Evolutionary conservation across 2,329 filamentous ascomycete genomes (phyloP), one percentile per base, ranked within the genome.

Genomic region (Trichoderma atroviride): DNA sequence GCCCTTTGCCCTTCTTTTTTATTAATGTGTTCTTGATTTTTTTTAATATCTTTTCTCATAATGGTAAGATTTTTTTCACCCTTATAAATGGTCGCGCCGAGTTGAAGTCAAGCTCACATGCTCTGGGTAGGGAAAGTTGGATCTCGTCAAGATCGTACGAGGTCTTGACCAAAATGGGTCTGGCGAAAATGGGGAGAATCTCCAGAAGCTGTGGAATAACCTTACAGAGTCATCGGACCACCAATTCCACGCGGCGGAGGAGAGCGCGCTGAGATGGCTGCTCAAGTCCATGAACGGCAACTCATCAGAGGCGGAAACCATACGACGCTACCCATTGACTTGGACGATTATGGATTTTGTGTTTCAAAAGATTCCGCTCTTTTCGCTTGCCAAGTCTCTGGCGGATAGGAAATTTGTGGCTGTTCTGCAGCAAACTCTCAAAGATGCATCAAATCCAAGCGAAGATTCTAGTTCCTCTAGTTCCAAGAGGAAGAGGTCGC

Each of bases 301-400:
- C 52, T 78, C 79, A 29, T 79, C 80, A 37, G 77, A 82, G 47
- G 83, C 85, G 64, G 86, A 88, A 75, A 84, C 81, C 52, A 74
- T 88, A 62, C 83, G 87, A 73, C 82, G 86, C 71, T 87, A 84
- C 73, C 85, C 87, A 58, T 76, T 86, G 64, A 83, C 87, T 11
- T 91, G 88, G 91, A 83, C 81, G 35, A 84, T 93, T 43, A 77
- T 94, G 29, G 82, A 83, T 56, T 85, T 85, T 70, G 82, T 91
- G 59, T 84, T 92, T 66, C 81, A 84, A 61, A 81, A 88, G n/a
- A 87, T 95, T 22, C 90, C 92, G 0, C 81, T 89, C 0, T 89
- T 91, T 57, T 89, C 88, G 13, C 83, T 92, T 29, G 91, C 92
- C 10, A 89, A 89, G 69, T 88, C 91, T 4, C 83, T 97, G 7